Base-by-base conservation (phyloP, 1,284 basidiomycete genomes). In the Malassezia obtusa region DNA sequence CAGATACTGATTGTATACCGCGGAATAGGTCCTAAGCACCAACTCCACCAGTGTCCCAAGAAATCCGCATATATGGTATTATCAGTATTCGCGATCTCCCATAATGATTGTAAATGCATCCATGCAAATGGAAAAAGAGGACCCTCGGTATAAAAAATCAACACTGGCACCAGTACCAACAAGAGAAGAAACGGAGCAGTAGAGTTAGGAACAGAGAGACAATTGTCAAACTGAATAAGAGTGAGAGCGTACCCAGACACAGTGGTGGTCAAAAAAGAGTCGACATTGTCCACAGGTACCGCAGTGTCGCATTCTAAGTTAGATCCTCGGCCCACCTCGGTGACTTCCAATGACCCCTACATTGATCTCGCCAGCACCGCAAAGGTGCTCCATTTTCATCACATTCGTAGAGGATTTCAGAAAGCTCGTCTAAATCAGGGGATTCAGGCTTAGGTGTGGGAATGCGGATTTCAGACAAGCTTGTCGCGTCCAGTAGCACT, bases 341-440 rank as follows among this genome's bases (percentile, higher is more conserved):
- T 9, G 51, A 17, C 24, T 38, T 46, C 37, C 39, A 52, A 28
- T 52, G 51, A 2, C 51, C 45, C 4, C 21, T 26, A 17, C 51
- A 52, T 8, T 19, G 36, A 24, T 52, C 51, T 4, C 51, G 45
- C 51, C 51, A 52, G 51, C 45, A 52, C 14, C 44, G 44, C 31
- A 39, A 9, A 3, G 51, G 45, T 4, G 25, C 30, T 7, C 46
- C 46, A 2, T 30, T 7, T 22, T 19, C 41, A 45, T 44, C 28
- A 15, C 40, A 39, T 19, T 39, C 38, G 25, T 39, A 25, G 21
- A 39, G 12, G 19, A 39, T 2, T 12, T 25, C 12, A 11, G 10
- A 17, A 19, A 19, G 6, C 3, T 12, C 38, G 11, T 19, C 21
- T 11, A 11, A 17, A 19, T 39, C 24, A 10, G 15, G 4, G 3